Evolutionary conservation across 75 land plant species (phyloP), one percentile per base, ranked within the genome.

Genomic region (Adiantum capillusveneris): DNA sequence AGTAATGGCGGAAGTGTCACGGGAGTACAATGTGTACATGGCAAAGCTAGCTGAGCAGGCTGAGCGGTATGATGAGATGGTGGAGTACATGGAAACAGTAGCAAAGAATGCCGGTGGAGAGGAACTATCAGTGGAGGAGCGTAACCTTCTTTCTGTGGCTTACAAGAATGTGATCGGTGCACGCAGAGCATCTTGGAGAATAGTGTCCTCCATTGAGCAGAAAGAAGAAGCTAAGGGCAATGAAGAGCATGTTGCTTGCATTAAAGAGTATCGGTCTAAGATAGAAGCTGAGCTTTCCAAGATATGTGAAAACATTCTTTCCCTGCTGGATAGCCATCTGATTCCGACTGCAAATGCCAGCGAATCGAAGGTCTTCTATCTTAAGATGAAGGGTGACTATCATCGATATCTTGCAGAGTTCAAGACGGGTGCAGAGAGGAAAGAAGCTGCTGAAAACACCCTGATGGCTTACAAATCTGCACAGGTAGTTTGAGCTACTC

Each of bases 21-120:
- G n/a, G n/a, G n/a, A n/a, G n/a, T n/a, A n/a, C n/a, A n/a, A 78
- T 75, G 85, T 82, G 11, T 83, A 79, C 80, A 76, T 84, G 87
- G 87, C 89, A 26, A 85, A 85, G 74, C 59, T 85, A 48, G 79
- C 87, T 39, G 89, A 85, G 69, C 87, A 85, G 80, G 88, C 88
- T 1, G 88, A 85, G 73, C 67, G 88, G 3, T 85, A 85, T 48
- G 88, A 85, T 36, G 88, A 85, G 65, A 85, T 85, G 88, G 83
- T 79, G 18, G 88, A 85, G 77, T 75, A 60, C 80, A 85, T 85
- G 88, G 83, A 79, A 61, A 79, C 76, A 42, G 87, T 85, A 9
- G 82, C 75, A 6, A 79, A 83, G 78, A 62, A 75, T 2, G 79
- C 62, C 1, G 83, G 58, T 17, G 87, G 76, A 68, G 88, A 84